Conservation (phyloP, 192 early-diverging fungal genomes). For the Linnemannia exigua region DNA sequence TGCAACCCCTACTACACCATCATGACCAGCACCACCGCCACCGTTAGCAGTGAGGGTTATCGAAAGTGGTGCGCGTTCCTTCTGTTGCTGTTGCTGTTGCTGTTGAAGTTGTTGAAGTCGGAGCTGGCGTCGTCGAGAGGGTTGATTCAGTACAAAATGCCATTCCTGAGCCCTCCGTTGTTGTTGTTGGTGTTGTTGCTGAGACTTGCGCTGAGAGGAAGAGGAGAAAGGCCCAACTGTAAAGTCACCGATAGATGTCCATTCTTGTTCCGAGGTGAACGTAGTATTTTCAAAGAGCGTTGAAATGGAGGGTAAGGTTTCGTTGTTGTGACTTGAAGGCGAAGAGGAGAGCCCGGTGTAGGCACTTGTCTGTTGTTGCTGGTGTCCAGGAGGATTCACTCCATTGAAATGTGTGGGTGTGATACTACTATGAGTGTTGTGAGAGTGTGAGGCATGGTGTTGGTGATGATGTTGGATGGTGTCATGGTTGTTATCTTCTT, state of each 20-base stretch:
- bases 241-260: constrained; percentile 28
- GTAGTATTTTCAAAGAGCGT: constrained; percentile 6
- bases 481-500: not conserved
- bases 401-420: not conserved
- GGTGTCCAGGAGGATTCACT: not conserved
- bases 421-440: no score
- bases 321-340: not conserved
- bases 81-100: not conserved
- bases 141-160: constrained; percentile 29
- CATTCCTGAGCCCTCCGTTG: constrained; percentile 39
- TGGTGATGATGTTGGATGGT: not conserved
- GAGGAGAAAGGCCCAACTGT: not conserved
- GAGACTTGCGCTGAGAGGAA: not conserved
- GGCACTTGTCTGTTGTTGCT: not conserved
- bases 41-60: not conserved
- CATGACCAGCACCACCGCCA: not conserved
- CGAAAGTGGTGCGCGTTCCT: not conserved
- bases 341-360: not conserved
- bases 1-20: no score
- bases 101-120: not conserved
- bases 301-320: not conserved
- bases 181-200: not conserved
- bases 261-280: constrained; percentile 16
- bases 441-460: not conserved
- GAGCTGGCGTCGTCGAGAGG: constrained; percentile 4